Conservation (phyloP, 257 asterid genomes). For the Penstemon barbatus region DNA sequence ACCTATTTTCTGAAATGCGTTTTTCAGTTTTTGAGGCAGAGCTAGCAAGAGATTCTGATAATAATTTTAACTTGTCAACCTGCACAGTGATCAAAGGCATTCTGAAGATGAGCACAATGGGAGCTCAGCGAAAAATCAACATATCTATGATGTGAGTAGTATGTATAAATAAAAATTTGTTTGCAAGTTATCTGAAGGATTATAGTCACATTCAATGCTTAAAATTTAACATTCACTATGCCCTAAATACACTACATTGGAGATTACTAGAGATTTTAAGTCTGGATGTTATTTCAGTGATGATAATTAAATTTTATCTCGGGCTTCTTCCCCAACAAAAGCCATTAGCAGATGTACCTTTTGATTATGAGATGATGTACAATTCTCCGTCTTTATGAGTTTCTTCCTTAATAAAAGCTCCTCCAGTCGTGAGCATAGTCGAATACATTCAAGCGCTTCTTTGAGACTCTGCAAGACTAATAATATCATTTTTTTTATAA, state of each 20-base stretch:
- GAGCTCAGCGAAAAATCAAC: conserved; percentile 15
- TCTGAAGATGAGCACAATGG: conserved; percentile 21
- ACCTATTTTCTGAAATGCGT: conserved; percentile 83
- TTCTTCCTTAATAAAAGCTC: conserved; percentile 61
- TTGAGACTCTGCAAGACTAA: conserved; percentile 54
- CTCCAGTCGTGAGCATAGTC: conserved; percentile 62
- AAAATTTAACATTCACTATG: background rate
- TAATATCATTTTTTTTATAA: background rate
- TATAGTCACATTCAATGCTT: conserved; percentile 4
- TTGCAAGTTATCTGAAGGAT: conserved; percentile 5
- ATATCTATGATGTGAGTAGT: background rate
- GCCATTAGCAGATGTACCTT: conserved; percentile 45
- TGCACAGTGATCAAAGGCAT: conserved; percentile 39
- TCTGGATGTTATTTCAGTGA: background rate
- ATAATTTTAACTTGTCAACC: conserved; percentile 81
- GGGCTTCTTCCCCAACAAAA: background rate
- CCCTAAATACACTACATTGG: background rate
- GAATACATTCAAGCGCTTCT: conserved; percentile 53
- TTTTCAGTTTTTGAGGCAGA: conserved; percentile 74
- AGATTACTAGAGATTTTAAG: background rate
- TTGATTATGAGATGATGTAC: conserved; percentile 43
- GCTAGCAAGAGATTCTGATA: conserved; percentile 86
- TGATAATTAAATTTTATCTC: background rate
- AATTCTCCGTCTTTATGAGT: conserved; percentile 38
- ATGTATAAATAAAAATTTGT: background rate